Evolutionary conservation across 2,329 filamentous ascomycete genomes (phyloP).

Genomic region (Fusarium nanum): DNA sequence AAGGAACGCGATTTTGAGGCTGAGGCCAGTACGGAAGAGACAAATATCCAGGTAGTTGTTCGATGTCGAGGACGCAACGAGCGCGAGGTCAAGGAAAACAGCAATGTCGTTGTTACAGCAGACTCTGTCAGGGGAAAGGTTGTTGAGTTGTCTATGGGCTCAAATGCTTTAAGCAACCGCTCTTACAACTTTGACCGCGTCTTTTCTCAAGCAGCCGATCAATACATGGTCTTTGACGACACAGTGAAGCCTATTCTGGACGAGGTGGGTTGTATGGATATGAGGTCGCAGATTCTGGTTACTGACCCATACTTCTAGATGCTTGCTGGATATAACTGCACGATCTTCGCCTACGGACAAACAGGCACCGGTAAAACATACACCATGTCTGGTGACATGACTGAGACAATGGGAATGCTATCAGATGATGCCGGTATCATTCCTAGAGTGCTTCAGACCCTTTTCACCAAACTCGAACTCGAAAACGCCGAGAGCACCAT

Average conservation of each 20-base stretch:
- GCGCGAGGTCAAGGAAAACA: slow-evolving; percentile 93
- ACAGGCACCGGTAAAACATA: slow-evolving; percentile 99
- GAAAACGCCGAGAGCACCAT: slow-evolving; percentile 87
- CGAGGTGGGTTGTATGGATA: slow-evolving; percentile 70
- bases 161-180: slow-evolving; percentile 93
- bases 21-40: slow-evolving; percentile 76
- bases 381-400: slow-evolving; percentile 99
- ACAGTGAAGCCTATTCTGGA: slow-evolving; percentile 93
- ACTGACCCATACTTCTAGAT: slow-evolving; percentile 69
- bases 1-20: slow-evolving; percentile 88
- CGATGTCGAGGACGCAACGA: slow-evolving; percentile 93
- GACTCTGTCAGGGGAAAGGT: slow-evolving; percentile 88
- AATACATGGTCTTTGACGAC: slow-evolving; percentile 94
- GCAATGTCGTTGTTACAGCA: slow-evolving; percentile 88
- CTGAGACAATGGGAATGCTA: slow-evolving; percentile 82
- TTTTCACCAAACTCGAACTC: slow-evolving; percentile 86
- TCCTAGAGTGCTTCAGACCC: slow-evolving; percentile 85
- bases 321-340: slow-evolving; percentile 94
- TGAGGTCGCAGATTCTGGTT: slow-evolving; percentile 1
- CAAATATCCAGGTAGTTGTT: slow-evolving; percentile 98
- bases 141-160: slow-evolving; percentile 90
- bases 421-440: slow-evolving; percentile 96
- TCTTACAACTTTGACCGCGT: slow-evolving; percentile 97
- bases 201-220: slow-evolving; percentile 93
- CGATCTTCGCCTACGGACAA: slow-evolving; percentile 98